phyloP scores from a whole-genome alignment of 2,329 filamentous ascomycete species.

The Fusarium hainanense region DNA sequence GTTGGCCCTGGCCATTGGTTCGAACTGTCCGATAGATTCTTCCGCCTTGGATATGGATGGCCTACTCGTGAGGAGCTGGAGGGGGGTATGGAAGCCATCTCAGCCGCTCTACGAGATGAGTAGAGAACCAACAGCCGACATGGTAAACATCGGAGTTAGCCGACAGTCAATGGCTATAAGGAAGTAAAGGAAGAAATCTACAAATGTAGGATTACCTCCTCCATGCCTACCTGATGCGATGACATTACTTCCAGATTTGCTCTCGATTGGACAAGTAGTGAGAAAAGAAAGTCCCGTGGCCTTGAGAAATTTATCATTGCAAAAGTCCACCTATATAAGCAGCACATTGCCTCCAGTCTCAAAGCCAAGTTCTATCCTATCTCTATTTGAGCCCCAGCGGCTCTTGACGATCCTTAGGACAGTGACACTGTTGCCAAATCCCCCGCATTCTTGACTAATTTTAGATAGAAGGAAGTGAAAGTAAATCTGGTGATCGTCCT shows the following conservation, averaged over 20 bases:
- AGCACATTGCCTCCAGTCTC: background rate
- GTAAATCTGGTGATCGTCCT: fast-evolving
- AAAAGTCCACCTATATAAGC: background rate
- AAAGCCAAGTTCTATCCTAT: background rate
- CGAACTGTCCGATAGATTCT: background rate
- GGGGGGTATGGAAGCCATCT: background rate
- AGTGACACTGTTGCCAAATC: background rate
- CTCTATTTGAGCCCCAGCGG: background rate
- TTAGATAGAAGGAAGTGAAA: background rate
- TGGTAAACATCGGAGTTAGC: too few species aligned
- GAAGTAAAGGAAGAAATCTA: too few species aligned
- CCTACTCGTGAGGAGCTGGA: background rate
- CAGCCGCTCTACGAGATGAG: background rate
- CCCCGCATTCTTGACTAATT: background rate
- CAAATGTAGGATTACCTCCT: too few species aligned
- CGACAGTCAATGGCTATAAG: too few species aligned
- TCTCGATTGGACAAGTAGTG: too few species aligned
- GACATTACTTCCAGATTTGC: too few species aligned
- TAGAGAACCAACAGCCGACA: background rate
- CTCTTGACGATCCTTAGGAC: background rate
- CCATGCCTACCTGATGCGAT: too few species aligned
- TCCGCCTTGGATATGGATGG: constrained; percentile 1
- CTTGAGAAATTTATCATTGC: too few species aligned
- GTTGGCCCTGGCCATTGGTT: constrained; percentile 9
- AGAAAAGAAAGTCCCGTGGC: too few species aligned